phyloP scores from a whole-genome alignment of 2,329 filamentous ascomycete genomes.

The Fusarium poae region DNA sequence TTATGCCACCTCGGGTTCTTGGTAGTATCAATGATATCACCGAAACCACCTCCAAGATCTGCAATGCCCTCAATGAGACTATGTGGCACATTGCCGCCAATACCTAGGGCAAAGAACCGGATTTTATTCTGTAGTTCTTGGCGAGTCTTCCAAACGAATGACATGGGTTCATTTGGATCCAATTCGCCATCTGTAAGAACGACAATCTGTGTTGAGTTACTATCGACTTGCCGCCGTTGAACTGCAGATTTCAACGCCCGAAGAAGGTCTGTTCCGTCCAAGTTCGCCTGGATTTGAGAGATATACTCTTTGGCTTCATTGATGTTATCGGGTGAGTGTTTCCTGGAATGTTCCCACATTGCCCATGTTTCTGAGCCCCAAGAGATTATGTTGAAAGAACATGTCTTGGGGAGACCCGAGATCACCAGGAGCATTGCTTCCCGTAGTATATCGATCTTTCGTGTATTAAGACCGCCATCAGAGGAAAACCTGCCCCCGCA shows the following conservation, averaged over 20 bases:
- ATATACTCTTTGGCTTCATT: neutral
- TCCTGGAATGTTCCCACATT: neutral
- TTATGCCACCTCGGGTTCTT: neutral
- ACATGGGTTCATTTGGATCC: accelerated
- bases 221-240: neutral
- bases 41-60: neutral
- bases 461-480: too few species aligned
- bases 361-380: neutral
- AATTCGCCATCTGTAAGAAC: neutral
- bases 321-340: accelerated
- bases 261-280: neutral
- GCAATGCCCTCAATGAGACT: neutral
- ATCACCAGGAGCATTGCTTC: neutral
- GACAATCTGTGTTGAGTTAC: neutral
- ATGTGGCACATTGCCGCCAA: neutral
- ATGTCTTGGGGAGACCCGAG: neutral
- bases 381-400: neutral
- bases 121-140: neutral
- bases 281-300: neutral
- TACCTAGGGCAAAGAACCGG: neutral
- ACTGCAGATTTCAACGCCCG: neutral
- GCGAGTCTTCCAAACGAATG: neutral
- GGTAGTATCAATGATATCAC: neutral
- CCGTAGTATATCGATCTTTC: neutral
- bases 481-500: too few species aligned